phyloP scores from a whole-genome alignment of 2,329 filamentous ascomycete species.

The Aureobasidium lini region DNA sequence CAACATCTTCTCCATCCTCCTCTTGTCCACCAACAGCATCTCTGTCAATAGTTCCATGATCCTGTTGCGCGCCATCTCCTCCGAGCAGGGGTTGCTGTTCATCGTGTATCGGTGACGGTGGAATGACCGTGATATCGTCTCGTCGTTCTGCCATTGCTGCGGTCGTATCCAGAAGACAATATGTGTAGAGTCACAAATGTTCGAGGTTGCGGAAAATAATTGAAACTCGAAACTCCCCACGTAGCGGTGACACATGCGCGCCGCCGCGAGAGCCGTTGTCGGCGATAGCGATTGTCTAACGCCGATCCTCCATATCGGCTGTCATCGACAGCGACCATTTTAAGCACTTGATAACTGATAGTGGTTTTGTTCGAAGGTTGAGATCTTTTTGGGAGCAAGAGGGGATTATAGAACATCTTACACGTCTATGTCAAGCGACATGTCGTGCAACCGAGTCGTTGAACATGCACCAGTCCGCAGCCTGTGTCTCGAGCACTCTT shows the following conservation, averaged over 20 bases:
- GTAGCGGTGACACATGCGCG: not conserved
- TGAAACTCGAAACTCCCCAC: not conserved
- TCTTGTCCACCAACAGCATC: slow-evolving; percentile 25
- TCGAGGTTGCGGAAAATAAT: not conserved
- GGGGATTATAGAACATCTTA: too few relatives aligned
- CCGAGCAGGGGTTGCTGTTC: slow-evolving; percentile 17
- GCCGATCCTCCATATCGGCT: not conserved
- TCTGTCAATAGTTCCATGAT: slow-evolving; percentile 16
- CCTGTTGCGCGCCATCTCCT: slow-evolving; percentile 6
- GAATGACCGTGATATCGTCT: slow-evolving; percentile 4
- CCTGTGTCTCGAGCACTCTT: too few relatives aligned
- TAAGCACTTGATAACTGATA: too few relatives aligned
- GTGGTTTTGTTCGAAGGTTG: too few relatives aligned
- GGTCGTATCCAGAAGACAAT: not conserved
- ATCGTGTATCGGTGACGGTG: slow-evolving; percentile 14
- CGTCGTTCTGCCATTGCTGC: not conserved
- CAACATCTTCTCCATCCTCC: slow-evolving; percentile 23
- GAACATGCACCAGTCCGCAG: too few relatives aligned
- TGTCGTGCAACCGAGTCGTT: too few relatives aligned
- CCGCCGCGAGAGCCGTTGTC: not conserved
- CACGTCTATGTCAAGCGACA: too few relatives aligned
- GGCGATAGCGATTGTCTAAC: not conserved
- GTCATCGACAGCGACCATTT: too few relatives aligned
- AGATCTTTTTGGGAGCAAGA: too few relatives aligned
- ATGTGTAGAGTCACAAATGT: not conserved